Conservation (phyloP, 208 protist species). For the Angomonas ambiguus region DNA sequence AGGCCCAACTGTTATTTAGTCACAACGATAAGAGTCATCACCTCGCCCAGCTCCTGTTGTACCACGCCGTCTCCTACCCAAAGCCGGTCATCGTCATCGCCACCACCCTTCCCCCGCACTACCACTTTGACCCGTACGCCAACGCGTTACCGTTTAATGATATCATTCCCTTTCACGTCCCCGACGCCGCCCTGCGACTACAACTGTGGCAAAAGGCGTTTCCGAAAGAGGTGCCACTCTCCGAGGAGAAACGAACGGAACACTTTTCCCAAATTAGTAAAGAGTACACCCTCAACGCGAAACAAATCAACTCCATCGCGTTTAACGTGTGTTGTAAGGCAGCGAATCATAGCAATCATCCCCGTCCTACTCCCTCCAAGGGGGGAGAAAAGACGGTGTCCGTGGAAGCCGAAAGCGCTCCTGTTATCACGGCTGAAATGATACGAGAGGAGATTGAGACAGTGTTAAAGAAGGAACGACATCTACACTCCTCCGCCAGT, state of each 20-base stretch:
- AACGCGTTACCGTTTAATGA: slow-evolving; percentile 51
- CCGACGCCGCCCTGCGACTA: slow-evolving; percentile 43
- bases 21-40: slow-evolving; percentile 58
- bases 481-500: slow-evolving; percentile 23
- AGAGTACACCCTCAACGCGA: slow-evolving; percentile 39
- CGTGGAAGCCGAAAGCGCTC: slow-evolving; percentile 35
- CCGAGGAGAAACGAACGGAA: slow-evolving; percentile 37
- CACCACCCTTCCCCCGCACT: slow-evolving; percentile 44
- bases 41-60: slow-evolving; percentile 73
- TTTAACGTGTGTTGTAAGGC: slow-evolving; percentile 76
- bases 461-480: slow-evolving; percentile 37
- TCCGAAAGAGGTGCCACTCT: slow-evolving; percentile 57
- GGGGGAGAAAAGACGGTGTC: too few relatives aligned
- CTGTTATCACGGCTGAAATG: slow-evolving; percentile 64
- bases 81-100: slow-evolving; percentile 78
- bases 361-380: too few relatives aligned
- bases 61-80: slow-evolving; percentile 69
- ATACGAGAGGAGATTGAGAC: slow-evolving; percentile 57
- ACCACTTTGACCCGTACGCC: slow-evolving; percentile 39
- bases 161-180: slow-evolving; percentile 58
- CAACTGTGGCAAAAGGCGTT: slow-evolving; percentile 71
- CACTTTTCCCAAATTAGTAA: slow-evolving; percentile 51
- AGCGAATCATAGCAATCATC: too few relatives aligned
- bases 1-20: slow-evolving; percentile 82
- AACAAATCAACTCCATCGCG: slow-evolving; percentile 64